Evolutionary conservation across 2,329 filamentous ascomycete species (phyloP), one percentile per base, ranked within the genome.

Genomic region (Conoideocrella luteorostrata): DNA sequence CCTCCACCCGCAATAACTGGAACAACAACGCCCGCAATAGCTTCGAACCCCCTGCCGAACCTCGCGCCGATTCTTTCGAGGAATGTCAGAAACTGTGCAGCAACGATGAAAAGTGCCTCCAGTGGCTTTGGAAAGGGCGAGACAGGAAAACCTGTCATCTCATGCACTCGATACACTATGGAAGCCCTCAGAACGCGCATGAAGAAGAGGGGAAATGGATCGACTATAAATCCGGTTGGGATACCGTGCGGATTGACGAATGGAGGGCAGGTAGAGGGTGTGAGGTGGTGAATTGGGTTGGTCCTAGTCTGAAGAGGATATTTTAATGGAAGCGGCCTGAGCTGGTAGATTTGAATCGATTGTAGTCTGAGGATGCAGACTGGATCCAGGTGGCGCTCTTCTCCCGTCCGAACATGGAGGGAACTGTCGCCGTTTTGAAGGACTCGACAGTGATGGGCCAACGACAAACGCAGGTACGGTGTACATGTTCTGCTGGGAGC

Each of bases 1-100:
- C 41, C 3, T 34, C 46, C 13, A 34, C 47, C 4, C 44, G 50
- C 5, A 49, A 53, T 9, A 52, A 61, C 33, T 62, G 59, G 59
- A 56, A 62, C 23, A 61, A 59, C 28, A 57, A 55, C 1, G 52
- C 57, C 39, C 59, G 56, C 53, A 55, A 57, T 17, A 51, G 49
- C 11, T 59, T 51, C 50, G 39, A 48, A 30, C 51, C 55, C 2
- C 51, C 50, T 1, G 40, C 48, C 4, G 55, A 57, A 17, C 51
- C 51, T 22, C 51, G 43, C 11, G 44, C 59, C 3, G 50, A 57
- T 33, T 59, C 59, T 0, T 57, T 54, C 5, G 56, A 59, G 13
- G 50, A 50, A 0, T 62, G 59, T 39, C 50, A 46, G 13, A 49
- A 51, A 15, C 52, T 53, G 15, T 62, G 59, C 44, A 45, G 46